Evolutionary conservation across 2,329 filamentous ascomycete genomes (phyloP), one percentile per base, ranked within the genome.

Genomic region (Albophoma yamanashiensis): DNA sequence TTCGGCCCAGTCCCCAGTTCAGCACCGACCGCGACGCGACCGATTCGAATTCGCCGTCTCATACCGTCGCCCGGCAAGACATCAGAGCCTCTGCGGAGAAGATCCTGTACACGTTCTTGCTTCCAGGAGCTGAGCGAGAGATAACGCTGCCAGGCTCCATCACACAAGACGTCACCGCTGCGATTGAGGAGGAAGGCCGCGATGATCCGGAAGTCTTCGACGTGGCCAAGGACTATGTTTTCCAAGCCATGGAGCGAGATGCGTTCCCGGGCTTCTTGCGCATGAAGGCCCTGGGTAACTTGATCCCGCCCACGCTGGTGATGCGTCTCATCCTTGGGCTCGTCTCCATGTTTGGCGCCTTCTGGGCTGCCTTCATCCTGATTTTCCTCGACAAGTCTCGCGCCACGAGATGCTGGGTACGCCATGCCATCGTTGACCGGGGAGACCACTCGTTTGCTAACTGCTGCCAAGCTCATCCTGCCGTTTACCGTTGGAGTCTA

Each of bases 211-310:
- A 99, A 73, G 89, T 99, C 15, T 99, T 99, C 68, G 94, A 97
- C 71, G 87, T 91, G 25, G 94, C 94, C 59, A 99, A 99, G 79
- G 94, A 99, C 77, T 99, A 97, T 72, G 94, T 97, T 63, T 99
- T 97, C 74, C 95, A 99, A 76, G 95, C 95, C 40, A 99, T 99
- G 94, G 95, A 99, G 76, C 86, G 95, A 60, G 94, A 99, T 76
- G 94, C 95, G n/a, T 99, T 96, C 72, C 94, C 95, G 0, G 93
- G 93, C 1, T 99, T 99, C 75, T 81, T 99, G 61, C 85, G 93
- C 70, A 91, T 91, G 76, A 97, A 97, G 77, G 94, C 94, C 3
- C 81, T 99, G 31, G 95, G 95, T 62, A 99, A 99, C 70, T 82
- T 99, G 17, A 93, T 99, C 36, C 94, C 93, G 3, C 86, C 93